Conservation (phyloP, 2,329 filamentous ascomycete genomes). For the Cladosporium sp. region DNA sequence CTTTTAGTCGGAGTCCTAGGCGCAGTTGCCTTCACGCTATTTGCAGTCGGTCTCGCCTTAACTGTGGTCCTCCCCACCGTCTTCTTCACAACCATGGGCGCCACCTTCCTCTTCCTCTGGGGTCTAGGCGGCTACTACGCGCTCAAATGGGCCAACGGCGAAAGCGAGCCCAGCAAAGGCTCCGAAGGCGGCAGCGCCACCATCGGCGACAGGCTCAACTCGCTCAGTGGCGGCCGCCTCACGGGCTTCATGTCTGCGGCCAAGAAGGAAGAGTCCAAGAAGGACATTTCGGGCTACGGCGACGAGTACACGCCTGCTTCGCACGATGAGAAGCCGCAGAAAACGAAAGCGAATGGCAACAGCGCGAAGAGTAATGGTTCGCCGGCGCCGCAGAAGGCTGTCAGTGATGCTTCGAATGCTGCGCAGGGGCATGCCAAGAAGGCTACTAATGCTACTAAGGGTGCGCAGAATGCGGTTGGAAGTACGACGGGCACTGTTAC, state of each 20-base stretch:
- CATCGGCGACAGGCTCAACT: conserved; percentile 45
- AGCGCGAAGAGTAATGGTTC: conserved; percentile 6
- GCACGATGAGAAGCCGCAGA: conserved; percentile 22
- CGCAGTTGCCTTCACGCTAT: conserved; percentile 62
- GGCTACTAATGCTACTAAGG: conserved; percentile 24
- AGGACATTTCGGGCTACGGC: conserved; percentile 20
- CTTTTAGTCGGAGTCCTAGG: conserved; percentile 54
- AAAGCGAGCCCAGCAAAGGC: conserved; percentile 16
- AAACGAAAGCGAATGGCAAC: conserved; percentile 20
- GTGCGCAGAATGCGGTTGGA: conserved; percentile 22
- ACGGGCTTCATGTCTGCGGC: conserved; percentile 36
- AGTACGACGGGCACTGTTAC: conserved; percentile 29
- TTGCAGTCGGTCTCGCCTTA: conserved; percentile 67
- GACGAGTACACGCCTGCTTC: conserved; percentile 22
- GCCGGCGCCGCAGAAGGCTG: conserved; percentile 12
- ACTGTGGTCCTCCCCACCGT: conserved; percentile 69
- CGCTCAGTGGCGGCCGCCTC: conserved; percentile 41
- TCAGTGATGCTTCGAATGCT: conserved; percentile 2
- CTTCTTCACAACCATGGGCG: conserved; percentile 63
- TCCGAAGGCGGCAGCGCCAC: conserved; percentile 30
- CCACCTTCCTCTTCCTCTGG: conserved; percentile 67
- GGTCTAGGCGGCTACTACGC: conserved; percentile 60
- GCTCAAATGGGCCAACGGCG: conserved; percentile 41
- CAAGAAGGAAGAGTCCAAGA: conserved; percentile 21
- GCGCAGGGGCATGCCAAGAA: conserved; percentile 19